Evolutionary conservation across 106 monocot species (phyloP).

Genomic region (Alisma plantagoaquatica): DNA sequence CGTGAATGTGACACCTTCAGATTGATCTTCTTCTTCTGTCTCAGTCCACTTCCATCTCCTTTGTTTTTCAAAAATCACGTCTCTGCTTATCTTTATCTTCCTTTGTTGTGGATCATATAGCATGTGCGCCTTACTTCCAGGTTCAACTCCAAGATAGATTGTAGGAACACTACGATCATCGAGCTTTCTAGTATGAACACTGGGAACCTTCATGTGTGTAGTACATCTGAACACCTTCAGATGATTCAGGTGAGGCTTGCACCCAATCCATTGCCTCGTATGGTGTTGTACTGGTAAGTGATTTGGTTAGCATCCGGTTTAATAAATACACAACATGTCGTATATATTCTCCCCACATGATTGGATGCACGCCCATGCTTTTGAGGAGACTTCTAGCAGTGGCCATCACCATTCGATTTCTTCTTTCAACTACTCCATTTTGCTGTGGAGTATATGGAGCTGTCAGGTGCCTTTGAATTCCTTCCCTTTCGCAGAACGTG

Average conservation of each 20-base stretch:
- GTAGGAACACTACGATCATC: constrained; percentile 9
- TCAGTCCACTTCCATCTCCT: not conserved
- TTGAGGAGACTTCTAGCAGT: constrained; percentile 13
- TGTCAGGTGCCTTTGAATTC: constrained; percentile 9
- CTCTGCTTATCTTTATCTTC: constrained; percentile 3
- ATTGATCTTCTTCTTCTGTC: not conserved
- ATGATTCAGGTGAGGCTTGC: constrained; percentile 1
- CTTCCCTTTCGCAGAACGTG: not conserved
- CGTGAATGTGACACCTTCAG: too few relatives aligned
- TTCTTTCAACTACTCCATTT: constrained; percentile 13
- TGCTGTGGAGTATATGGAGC: constrained; percentile 9
- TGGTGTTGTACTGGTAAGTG: constrained; percentile 13
- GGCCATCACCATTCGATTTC: constrained; percentile 7
- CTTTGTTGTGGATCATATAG: not conserved
- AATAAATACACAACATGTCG: constrained; percentile 9
- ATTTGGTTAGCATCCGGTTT: constrained; percentile 10
- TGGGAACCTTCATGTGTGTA: not conserved
- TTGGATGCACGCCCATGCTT: constrained; percentile 4
- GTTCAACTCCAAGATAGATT: not conserved
- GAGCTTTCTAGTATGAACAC: constrained; percentile 1
- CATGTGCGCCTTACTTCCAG: constrained; percentile 2
- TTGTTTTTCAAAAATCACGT: constrained; percentile 4
- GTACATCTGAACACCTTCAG: not conserved
- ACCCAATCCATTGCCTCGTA: constrained; percentile 13
- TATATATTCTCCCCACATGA: constrained; percentile 11